These are phyloP conservation scores for Beta corolliflora DNA, from an alignment of 179 eudicot species.

Conservation along the genomic window DNA sequence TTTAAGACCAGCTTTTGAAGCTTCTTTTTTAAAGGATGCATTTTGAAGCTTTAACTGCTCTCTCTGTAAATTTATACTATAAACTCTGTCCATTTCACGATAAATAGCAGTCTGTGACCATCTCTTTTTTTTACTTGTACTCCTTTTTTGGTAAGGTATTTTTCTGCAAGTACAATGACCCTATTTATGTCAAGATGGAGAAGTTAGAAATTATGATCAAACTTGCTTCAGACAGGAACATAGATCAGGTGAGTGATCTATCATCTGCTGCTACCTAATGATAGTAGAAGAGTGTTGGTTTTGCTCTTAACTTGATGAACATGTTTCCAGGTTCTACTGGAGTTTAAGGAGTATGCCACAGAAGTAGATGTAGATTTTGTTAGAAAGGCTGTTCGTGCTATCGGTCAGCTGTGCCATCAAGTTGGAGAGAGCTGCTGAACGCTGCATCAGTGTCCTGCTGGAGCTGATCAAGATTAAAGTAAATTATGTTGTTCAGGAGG, in stretches of 20 bases:
- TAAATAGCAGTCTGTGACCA: neutral
- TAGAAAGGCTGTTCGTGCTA: conserved; percentile 98
- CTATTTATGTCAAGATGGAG: conserved; percentile 98
- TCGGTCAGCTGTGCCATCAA: conserved; percentile 99
- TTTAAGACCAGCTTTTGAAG: neutral
- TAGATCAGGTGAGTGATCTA: conserved; percentile 66
- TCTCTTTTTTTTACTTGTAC: conserved; percentile 7
- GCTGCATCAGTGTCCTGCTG: conserved; percentile 96
- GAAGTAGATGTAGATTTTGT: conserved; percentile 99
- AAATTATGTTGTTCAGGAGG: conserved; percentile 98
- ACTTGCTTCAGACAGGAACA: conserved; percentile 97
- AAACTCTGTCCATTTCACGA: neutral
- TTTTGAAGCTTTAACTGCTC: neutral
- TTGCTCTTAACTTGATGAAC: conserved; percentile 19
- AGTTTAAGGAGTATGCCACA: conserved; percentile 99
- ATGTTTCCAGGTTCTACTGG: conserved; percentile 75
- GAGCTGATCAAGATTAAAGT: conserved; percentile 99
- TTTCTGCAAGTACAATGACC: conserved; percentile 99
- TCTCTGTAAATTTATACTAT: neutral
- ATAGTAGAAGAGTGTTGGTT: neutral
- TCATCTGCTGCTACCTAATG: neutral
- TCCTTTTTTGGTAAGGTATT: conserved; percentile 52
- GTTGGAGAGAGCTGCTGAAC: conserved; percentile 98
- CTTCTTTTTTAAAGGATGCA: too few species aligned
- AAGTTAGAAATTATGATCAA: conserved; percentile 97